Evolutionary conservation across 2,329 filamentous ascomycete species (phyloP), one percentile per base, ranked within the genome.

Genomic region (Monilinia polystroma): DNA sequence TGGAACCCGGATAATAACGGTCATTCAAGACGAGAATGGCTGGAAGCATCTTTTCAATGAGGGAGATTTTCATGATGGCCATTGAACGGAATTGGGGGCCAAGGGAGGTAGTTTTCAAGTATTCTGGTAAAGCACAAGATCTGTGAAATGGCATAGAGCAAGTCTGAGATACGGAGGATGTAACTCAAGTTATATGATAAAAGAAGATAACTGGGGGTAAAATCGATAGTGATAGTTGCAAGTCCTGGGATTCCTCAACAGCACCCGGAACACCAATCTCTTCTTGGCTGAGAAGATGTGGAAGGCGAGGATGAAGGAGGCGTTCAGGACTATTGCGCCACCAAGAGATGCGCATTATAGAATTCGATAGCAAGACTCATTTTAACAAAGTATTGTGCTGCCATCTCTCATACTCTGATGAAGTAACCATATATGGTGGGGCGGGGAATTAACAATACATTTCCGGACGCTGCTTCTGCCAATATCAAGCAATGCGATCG

Each of bases 21-120:
- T 55, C 57, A 53, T 69, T 69, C 43, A 69, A 38, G 14, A 69
- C 57, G 29, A 68, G 53, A 29, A 69, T 68, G 2, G 66, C 68
- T n/a, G 68, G 68, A 57, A 69, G 68, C 58, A 69, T 66, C 43
- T 66, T 66, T 2, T 26, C 56, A 51, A 16, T 5, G n/a, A n/a
- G 26, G 26, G 41, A 62, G 20, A 26, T 47, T 6, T 62, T 62
- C 38, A 47, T 62, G 45, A 56, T 45, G 49, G 23, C n/a, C 38
- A 43, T 59, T 20, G 56, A 52, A 45, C 43, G 52, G 23, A 38
- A 18, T 45, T 62, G 51, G 56, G 49, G 56, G 64, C 47, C 64
- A 32, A 66, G 29, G 5, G 56, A 32, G 35, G 45, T 51, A 29
- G 56, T 62, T 62, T 66, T 66, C 56, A 66, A 62, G 26, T 52